Percentiles rank a stretch among this genome's conserved stretches.
Evolutionary conservation across 495 filamentous ascomycete genomes (phyloP).

Genomic region (Penicillium coffeae): DNA sequence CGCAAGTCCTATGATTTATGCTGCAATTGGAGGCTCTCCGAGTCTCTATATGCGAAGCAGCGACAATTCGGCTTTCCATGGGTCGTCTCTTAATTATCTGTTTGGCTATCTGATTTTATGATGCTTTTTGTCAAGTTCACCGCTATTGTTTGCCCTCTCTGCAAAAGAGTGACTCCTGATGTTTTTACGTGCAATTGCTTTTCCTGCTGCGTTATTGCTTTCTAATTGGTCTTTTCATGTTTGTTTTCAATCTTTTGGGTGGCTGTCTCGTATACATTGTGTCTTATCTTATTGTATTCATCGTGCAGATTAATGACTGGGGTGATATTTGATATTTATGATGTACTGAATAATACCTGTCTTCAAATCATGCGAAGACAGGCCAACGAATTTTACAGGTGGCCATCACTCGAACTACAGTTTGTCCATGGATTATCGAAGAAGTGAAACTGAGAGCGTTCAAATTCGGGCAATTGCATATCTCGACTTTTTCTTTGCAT

Average conservation of each 20-base stretch:
- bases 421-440: neutral
- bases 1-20: no score
- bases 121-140: neutral
- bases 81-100: conserved; percentile 1
- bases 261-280: conserved; percentile 7
- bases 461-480: no score
- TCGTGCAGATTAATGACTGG: neutral
- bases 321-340: conserved; percentile 1
- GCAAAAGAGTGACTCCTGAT: neutral
- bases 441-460: neutral
- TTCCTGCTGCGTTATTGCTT: neutral
- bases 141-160: neutral
- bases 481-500: neutral
- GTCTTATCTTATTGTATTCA: neutral
- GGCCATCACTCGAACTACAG: neutral
- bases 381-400: conserved; percentile 1
- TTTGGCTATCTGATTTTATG: conserved; percentile 2
- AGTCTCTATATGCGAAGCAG: neutral
- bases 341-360: conserved; percentile 1
- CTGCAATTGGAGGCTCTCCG: neutral
- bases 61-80: neutral
- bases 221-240: neutral
- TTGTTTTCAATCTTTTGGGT: neutral
- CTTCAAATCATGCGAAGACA: neutral
- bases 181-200: neutral